A percentile compares a stretch with the other conserved stretches of the same genome.
Evolutionary conservation across 345 rosid genomes (phyloP).

Genomic region (Lepidium aucheri): DNA sequence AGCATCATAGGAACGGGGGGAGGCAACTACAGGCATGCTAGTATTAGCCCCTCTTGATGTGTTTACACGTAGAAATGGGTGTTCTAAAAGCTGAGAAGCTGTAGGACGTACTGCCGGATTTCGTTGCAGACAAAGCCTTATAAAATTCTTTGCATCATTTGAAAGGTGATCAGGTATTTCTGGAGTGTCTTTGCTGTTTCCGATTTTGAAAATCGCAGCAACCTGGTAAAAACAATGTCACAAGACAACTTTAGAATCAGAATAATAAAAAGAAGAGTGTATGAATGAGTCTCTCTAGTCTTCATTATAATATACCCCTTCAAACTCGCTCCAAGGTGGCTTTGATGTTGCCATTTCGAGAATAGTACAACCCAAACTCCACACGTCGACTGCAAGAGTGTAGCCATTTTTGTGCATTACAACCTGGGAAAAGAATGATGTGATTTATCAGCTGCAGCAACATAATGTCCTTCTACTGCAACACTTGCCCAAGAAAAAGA

Average conservation of each 20-base stretch:
- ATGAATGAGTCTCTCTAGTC: background rate
- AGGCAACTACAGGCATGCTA: constrained; percentile 46
- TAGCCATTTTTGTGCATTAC: constrained; percentile 90
- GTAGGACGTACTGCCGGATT: constrained; percentile 80
- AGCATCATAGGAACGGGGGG: constrained; percentile 57
- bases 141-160: constrained; percentile 67
- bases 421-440: constrained; percentile 39
- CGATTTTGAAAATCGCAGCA: constrained; percentile 95
- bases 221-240: constrained; percentile 50
- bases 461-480: background rate
- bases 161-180: constrained; percentile 88
- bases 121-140: constrained; percentile 80
- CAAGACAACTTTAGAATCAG: background rate
- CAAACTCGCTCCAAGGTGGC: constrained; percentile 93
- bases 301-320: constrained; percentile 62
- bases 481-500: background rate
- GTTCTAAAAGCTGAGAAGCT: constrained; percentile 68
- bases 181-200: constrained; percentile 91
- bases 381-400: constrained; percentile 76
- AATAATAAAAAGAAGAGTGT: background rate
- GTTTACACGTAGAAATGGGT: constrained; percentile 66
- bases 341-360: constrained; percentile 96
- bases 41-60: constrained; percentile 40
- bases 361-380: constrained; percentile 98
- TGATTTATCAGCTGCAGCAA: background rate